Percentiles rank a stretch among this genome's conserved stretches.
Evolutionary conservation across 192 early-diverging fungal genomes (phyloP).

Genomic region (Backusella circina): DNA sequence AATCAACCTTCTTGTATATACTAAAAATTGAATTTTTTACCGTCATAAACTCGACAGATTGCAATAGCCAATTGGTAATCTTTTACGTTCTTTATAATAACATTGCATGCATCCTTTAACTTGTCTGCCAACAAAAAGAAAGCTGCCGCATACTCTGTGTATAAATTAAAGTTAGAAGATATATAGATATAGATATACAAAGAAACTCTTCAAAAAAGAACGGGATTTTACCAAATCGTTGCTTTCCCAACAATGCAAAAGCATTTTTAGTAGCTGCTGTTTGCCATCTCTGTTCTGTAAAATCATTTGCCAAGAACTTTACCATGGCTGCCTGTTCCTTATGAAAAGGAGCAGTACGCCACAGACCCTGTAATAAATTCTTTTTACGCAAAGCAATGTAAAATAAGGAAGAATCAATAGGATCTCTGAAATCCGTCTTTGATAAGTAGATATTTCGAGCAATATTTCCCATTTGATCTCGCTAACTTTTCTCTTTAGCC

Average conservation of each 20-base stretch:
- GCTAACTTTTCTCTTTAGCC: no score
- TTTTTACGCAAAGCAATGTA: slow-evolving; percentile 90
- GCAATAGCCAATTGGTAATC: slow-evolving; percentile 92
- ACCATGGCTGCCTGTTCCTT: slow-evolving; percentile 87
- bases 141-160: slow-evolving; percentile 83
- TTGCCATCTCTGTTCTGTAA: slow-evolving; percentile 84
- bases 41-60: slow-evolving; percentile 89
- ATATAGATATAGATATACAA: background rate
- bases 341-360: slow-evolving; percentile 80
- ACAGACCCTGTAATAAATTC: slow-evolving; percentile 85
- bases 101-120: slow-evolving; percentile 86
- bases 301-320: slow-evolving; percentile 91
- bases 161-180: background rate
- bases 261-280: slow-evolving; percentile 98
- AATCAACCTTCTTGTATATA: background rate
- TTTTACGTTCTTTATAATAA: slow-evolving; percentile 87
- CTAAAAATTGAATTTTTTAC: slow-evolving; percentile 36
- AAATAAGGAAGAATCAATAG: slow-evolving; percentile 81
- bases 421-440: slow-evolving; percentile 72
- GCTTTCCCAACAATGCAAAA: slow-evolving; percentile 92
- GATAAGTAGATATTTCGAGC: slow-evolving; percentile 84
- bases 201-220: background rate
- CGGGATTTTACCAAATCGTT: slow-evolving; percentile 84
- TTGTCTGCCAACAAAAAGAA: slow-evolving; percentile 92
- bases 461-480: slow-evolving; percentile 75